phyloP scores from a whole-genome alignment of 2,329 filamentous ascomycete species.

The Hymenoscyphus fructigenus region DNA sequence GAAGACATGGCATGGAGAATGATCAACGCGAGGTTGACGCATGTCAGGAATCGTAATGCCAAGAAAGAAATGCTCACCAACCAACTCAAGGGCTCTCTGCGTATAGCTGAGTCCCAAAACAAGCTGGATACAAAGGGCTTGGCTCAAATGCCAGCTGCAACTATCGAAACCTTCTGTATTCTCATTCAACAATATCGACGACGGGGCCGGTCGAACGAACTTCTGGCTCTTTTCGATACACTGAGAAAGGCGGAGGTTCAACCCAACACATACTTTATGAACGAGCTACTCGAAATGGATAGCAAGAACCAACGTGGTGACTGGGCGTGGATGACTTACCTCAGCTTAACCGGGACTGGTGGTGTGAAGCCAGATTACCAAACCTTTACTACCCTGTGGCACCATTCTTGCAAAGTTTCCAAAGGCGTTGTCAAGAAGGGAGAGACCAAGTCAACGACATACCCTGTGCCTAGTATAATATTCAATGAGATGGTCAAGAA shows the following conservation, averaged over 20 bases:
- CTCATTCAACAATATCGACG: conserved; percentile 70
- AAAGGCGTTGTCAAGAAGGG: conserved; percentile 7
- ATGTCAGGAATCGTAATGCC: conserved; percentile 51
- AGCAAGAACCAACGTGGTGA: conserved; percentile 20
- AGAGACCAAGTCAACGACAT: conserved; percentile 9
- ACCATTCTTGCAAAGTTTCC: conserved; percentile 26
- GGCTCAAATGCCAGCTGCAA: conserved; percentile 57
- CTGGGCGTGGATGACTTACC: conserved; percentile 32
- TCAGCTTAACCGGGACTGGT: conserved; percentile 19
- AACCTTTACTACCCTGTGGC: conserved; percentile 36
- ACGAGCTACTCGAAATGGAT: conserved; percentile 63
- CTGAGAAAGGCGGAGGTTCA: conserved; percentile 63
- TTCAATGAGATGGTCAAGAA: conserved; percentile 51
- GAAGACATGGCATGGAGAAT: conserved; percentile 73
- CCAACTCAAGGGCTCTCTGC: conserved; percentile 19
- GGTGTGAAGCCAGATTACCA: conserved; percentile 31
- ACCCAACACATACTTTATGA: conserved; percentile 74
- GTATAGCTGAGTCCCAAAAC: conserved; percentile 15
- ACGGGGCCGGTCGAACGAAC: conserved; percentile 55
- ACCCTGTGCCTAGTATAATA: conserved; percentile 31
- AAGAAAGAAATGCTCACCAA: neutral
- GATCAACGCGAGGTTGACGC: conserved; percentile 66
- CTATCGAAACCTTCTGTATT: conserved; percentile 74
- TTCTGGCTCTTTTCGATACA: conserved; percentile 61
- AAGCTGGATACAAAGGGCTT: conserved; percentile 37